Base-by-base conservation (phyloP, 805 yeast genomes). In the Ogataea corticis region DNA sequence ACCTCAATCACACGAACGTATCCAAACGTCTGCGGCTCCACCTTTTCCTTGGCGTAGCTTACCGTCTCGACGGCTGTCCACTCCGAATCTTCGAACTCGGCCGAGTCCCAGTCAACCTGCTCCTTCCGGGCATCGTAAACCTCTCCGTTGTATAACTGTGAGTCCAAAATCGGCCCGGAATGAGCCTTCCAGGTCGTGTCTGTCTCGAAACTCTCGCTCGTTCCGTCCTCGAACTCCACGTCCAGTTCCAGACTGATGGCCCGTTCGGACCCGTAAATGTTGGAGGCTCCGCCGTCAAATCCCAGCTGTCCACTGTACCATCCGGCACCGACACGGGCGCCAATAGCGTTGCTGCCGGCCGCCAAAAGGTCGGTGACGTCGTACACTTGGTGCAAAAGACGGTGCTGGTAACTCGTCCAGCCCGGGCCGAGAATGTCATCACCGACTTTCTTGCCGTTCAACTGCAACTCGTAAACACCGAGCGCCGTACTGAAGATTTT, bases 131-230 rank as follows among this genome's bases (percentile, higher is more conserved):
- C 57, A 37, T 59, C 60, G 33, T 57, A 59, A 13, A 34, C 17
- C 41, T 59, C 64, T n/a, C 64, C 64, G 33, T 57, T 46, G 45
- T 59, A 59, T 13, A 59, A 16, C 35, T 56, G 60, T 7, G 58
- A 44, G 19, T 47, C 38, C 14, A 47, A 17, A 17, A 56, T 46
- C 4, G 64, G 61, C 2, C 62, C 62, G 14, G 27, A 12, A 7
- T 42, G 29, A 25, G 50, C 41, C 16, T 31, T 42, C 63, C 64
- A 59, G 12, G 50, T 15, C 7, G 33, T 34, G 38, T 55, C 61
- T 2, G 64, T 55, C 16, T 28, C n/a, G 10, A 57, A n/a, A 18
- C 18, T 23, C 16, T 41, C 34, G 11, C 30, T 34, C 4, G 44
- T 17, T 7, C 56, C 55, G 41, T 56, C 58, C 3, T 37, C 52